phyloP scores from a whole-genome alignment of 2,329 filamentous ascomycete genomes.

The Elsinoe perseae region DNA sequence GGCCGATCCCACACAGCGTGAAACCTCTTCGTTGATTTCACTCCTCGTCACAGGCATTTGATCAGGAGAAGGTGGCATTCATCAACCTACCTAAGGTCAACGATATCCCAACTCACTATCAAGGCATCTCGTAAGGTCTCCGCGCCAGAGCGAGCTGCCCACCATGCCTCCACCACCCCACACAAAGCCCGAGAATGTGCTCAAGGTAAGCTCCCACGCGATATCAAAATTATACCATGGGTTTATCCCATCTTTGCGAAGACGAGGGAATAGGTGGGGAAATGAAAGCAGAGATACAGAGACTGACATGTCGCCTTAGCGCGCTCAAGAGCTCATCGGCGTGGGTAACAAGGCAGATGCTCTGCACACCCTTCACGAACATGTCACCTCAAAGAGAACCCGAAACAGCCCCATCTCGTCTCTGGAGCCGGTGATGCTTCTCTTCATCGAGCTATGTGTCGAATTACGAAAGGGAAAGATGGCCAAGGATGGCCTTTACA shows the following conservation, averaged over 20 bases:
- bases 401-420: slow-evolving; percentile 95
- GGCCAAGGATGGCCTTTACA: slow-evolving; percentile 96
- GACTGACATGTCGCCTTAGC: slow-evolving; percentile 37
- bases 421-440: slow-evolving; percentile 95
- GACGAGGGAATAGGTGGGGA: too few relatives aligned
- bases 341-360: slow-evolving; percentile 90
- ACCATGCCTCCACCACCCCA: slow-evolving; percentile 90
- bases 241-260: too few relatives aligned
- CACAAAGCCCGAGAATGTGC: slow-evolving; percentile 97
- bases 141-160: slow-evolving; percentile 25
- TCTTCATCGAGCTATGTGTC: slow-evolving; percentile 92
- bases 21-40: slow-evolving; percentile 14
- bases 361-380: slow-evolving; percentile 91
- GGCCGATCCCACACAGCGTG: slow-evolving; percentile 11
- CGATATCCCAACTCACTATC: background rate
- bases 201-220: slow-evolving; percentile 53
- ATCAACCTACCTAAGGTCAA: background rate
- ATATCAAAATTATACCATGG: slow-evolving; percentile 5
- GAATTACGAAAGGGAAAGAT: slow-evolving; percentile 97
- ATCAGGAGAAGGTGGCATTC: background rate
- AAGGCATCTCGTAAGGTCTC: slow-evolving; percentile 9
- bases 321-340: slow-evolving; percentile 96
- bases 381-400: slow-evolving; percentile 96
- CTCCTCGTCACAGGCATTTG: slow-evolving; percentile 10
- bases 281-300: slow-evolving; percentile 17